These are phyloP conservation scores for Akanthomyces lecanii DNA, from an alignment of 2,329 filamentous ascomycete genomes.

Conservation along the genomic window DNA sequence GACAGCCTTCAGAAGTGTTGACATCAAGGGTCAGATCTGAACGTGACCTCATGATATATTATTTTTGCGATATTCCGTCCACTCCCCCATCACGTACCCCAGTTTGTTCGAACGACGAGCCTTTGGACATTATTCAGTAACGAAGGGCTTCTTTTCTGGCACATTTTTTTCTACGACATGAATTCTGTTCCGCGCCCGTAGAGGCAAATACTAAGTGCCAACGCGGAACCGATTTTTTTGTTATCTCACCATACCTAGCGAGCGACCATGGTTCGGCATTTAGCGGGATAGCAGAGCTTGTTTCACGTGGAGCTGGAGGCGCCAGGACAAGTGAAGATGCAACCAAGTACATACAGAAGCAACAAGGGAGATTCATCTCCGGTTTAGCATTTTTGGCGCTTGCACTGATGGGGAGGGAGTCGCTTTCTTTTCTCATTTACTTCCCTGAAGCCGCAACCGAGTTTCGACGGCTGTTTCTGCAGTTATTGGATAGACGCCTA, in stretches of 20 bases:
- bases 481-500: slow-evolving; percentile 5
- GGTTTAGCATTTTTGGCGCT: slow-evolving; percentile 1
- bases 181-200: neutral
- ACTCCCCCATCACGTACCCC: neutral
- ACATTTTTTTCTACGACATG: neutral
- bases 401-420: neutral
- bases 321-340: neutral
- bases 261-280: neutral
- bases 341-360: neutral
- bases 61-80: slow-evolving; percentile 2
- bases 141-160: neutral
- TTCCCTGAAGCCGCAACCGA: neutral
- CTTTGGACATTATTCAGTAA: neutral
- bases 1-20: slow-evolving; percentile 78
- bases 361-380: neutral
- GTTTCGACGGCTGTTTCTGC: neutral
- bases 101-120: neutral
- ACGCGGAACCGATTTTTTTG: neutral
- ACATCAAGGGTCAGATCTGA: slow-evolving; percentile 97
- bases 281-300: neutral
- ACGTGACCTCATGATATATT: slow-evolving; percentile 15
- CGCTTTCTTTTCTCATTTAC: neutral
- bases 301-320: neutral
- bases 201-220: slow-evolving; percentile 6
- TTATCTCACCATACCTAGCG: neutral